Conservation (phyloP, 2,329 filamentous ascomycete genomes). For the Trichothecium roseum region DNA sequence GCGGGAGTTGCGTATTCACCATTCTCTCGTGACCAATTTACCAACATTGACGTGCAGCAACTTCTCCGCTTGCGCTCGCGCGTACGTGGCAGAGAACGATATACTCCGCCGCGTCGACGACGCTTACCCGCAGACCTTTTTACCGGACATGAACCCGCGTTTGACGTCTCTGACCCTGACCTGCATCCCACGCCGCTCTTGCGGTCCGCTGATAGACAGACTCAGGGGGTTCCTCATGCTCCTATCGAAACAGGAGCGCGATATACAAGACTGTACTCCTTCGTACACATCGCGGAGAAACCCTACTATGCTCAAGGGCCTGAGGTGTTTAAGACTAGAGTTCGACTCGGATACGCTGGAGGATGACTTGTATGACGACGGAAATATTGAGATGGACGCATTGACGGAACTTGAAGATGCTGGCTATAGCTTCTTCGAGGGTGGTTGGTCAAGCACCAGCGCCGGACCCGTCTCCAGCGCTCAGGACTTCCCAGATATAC, state of each 20-base stretch:
- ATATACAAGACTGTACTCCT: conserved; percentile 21
- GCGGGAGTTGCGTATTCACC: conserved; percentile 42
- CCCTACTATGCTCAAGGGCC: conserved; percentile 34
- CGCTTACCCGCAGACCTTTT: conserved; percentile 36
- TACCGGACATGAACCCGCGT: conserved; percentile 47
- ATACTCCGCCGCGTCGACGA: conserved; percentile 31
- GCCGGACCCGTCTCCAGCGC: background rate
- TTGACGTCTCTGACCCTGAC: conserved; percentile 43
- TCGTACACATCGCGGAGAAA: conserved; percentile 20
- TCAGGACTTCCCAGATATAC: too few relatives aligned
- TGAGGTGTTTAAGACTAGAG: conserved; percentile 45
- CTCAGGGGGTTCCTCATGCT: conserved; percentile 36
- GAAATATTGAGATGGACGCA: conserved; percentile 28
- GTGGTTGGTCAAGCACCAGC: conserved; percentile 10
- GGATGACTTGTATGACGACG: conserved; percentile 19
- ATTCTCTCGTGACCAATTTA: conserved; percentile 48
- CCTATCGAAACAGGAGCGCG: conserved; percentile 36
- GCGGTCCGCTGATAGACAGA: conserved; percentile 36
- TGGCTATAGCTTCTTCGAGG: conserved; percentile 35
- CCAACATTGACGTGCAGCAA: conserved; percentile 30
- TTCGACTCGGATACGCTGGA: conserved; percentile 34
- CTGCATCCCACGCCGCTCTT: conserved; percentile 41
- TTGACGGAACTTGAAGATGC: conserved; percentile 28
- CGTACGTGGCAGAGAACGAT: conserved; percentile 33
- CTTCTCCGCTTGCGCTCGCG: conserved; percentile 22